phyloP scores from a whole-genome alignment of 2,329 filamentous ascomycete species.

The Aspergillus sp. region DNA sequence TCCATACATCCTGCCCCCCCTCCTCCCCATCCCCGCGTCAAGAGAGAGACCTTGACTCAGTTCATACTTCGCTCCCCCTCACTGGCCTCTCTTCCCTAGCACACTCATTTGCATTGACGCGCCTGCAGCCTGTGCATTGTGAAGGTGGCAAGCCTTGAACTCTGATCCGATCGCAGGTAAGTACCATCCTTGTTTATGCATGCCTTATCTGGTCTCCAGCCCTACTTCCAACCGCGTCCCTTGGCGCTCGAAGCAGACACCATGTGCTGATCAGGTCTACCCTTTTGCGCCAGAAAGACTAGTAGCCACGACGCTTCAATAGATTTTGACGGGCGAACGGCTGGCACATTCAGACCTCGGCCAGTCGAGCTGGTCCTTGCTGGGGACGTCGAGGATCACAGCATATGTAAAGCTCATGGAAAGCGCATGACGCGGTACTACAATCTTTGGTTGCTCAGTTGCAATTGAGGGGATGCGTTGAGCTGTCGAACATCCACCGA shows the following conservation, averaged over 20 bases:
- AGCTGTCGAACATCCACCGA: neutral
- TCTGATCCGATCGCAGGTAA: conserved; percentile 12
- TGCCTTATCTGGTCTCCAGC: conserved; percentile 1
- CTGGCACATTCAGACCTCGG: neutral
- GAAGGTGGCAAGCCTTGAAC: neutral
- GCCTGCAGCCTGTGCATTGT: neutral
- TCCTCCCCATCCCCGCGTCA: conserved; percentile 6
- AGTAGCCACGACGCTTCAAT: conserved; percentile 5
- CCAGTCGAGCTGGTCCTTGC: neutral
- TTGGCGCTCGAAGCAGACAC: conserved; percentile 1
- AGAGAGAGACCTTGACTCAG: conserved; percentile 3
- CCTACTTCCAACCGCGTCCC: conserved; percentile 7
- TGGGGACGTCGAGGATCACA: neutral
- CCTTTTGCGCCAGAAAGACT: conserved; percentile 6
- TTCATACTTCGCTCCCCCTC: neutral
- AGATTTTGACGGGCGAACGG: conserved; percentile 8
- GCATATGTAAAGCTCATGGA: conserved; percentile 14
- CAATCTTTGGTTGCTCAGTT: conserved; percentile 7
- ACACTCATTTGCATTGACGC: neutral
- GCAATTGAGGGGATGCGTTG: conserved; percentile 9
- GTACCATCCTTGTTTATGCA: neutral
- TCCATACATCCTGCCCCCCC: conserved; percentile 1
- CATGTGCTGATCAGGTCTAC: conserved; percentile 4
- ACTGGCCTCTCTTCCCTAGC: neutral
- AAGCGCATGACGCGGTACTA: conserved; percentile 8